phyloP scores from a whole-genome alignment of 225 moss, liverwort and hornwort species.

The Neckera pumila region DNA sequence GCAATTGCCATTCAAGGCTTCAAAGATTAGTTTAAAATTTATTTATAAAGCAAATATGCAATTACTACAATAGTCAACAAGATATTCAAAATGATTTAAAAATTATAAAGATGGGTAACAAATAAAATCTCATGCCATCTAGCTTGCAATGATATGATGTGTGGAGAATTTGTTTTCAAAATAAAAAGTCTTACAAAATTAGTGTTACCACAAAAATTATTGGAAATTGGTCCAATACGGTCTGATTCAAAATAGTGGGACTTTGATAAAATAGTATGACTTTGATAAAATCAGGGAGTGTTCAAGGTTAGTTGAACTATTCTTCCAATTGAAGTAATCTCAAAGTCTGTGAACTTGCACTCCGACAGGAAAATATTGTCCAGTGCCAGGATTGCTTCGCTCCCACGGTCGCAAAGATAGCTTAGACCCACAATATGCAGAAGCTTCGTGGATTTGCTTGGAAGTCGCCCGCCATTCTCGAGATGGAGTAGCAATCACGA shows the following conservation, averaged over 20 bases:
- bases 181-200: not conserved
- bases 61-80: not conserved
- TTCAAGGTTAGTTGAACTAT: no score
- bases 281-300: not conserved
- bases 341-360: not conserved
- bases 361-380: not conserved
- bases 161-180: not conserved
- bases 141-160: no score
- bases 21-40: no score
- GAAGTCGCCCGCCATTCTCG: not conserved
- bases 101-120: not conserved
- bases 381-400: not conserved
- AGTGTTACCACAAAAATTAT: not conserved
- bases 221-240: rapidly evolving
- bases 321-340: not conserved
- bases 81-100: not conserved
- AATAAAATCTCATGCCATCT: no score
- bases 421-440: not conserved
- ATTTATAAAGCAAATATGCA: no score
- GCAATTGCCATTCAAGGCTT: no score
- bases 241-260: not conserved
- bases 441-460: not conserved
- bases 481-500: not conserved
- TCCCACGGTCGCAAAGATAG: not conserved
- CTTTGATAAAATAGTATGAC: no score